Evolutionary conservation across 1,284 basidiomycete genomes (phyloP), one percentile per base, ranked within the genome.

Genomic region (Ceratorhiza oryzae-sativae): DNA sequence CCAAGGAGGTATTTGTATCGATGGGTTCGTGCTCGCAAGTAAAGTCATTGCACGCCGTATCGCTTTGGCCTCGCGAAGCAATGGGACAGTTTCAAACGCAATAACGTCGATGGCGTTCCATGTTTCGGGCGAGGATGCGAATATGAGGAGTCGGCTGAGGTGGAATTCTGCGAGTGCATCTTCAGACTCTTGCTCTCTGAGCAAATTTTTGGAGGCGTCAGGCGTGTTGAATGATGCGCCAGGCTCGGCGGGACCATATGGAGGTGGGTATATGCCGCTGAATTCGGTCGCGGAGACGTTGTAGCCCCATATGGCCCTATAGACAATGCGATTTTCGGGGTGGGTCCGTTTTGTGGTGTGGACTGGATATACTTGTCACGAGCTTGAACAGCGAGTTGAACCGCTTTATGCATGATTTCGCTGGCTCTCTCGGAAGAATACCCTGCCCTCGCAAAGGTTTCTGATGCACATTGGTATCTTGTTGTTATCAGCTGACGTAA

Each of bases 61-160:
- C 1, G 88, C 91, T 10, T 77, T 79, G 3, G 90, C 82, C 79
- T 95, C 93, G 27, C 87, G 80, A 13, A 86, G 77, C 0, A 92
- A 81, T 0, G 93, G 91, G 2, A 94, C 81, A 0, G 92, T 94
- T 83, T 94, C 93, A 78, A 94, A 94, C 8, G 90, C 90, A 59
- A 94, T 77, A 73, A 84, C 85, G 71, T 90, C 87, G 67, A 94
- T 80, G 9, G 77, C 77, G 30, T 78, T 75, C 92, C 91, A 94
- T 0, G 81, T 81, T 23, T 82, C 79, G 10, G 87, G 81, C 39
- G 80, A 75, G 3, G 78, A 76, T 0, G 86, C 83, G 76, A 88
- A 90, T 0, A 87, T 80, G 39, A 79, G 75, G 45, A 94, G 82
- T 10, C 92, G 83, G 70, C 86, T 83, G n/a, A 88, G 80, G 78